These are phyloP conservation scores for Halenospora varia DNA, from an alignment of 495 filamentous ascomycete genomes.

Conservation along the genomic window DNA sequence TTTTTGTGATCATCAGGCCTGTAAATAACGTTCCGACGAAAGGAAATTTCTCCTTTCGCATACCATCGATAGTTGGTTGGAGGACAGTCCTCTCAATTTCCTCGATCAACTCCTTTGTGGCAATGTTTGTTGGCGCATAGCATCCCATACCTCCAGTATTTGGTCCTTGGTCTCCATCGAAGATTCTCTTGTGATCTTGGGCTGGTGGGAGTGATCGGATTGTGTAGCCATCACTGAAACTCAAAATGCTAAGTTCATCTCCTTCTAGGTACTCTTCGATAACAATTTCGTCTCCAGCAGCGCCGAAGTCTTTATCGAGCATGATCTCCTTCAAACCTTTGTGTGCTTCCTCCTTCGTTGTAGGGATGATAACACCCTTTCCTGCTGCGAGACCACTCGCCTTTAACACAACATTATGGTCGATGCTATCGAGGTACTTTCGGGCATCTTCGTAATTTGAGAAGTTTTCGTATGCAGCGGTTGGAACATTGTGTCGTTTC, in stretches of 20 bases:
- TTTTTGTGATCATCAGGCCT: slow-evolving; percentile 89
- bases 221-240: slow-evolving; percentile 86
- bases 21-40: slow-evolving; percentile 91
- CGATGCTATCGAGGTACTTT: slow-evolving; percentile 68
- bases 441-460: slow-evolving; percentile 71
- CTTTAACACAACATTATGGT: slow-evolving; percentile 75
- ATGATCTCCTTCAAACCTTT: slow-evolving; percentile 84
- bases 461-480: slow-evolving; percentile 87
- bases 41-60: slow-evolving; percentile 73
- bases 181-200: slow-evolving; percentile 94
- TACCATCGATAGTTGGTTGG: slow-evolving; percentile 84
- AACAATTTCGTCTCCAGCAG: slow-evolving; percentile 86
- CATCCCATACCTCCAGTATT: slow-evolving; percentile 99
- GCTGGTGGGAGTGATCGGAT: slow-evolving; percentile 84
- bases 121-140: slow-evolving; percentile 87
- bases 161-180: slow-evolving; percentile 84
- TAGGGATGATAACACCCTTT: slow-evolving; percentile 77
- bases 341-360: slow-evolving; percentile 74
- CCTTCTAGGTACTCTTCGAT: slow-evolving; percentile 94
- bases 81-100: slow-evolving; percentile 79
- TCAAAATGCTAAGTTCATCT: slow-evolving; percentile 87
- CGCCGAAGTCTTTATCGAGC: slow-evolving; percentile 81
- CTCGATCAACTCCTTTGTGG: slow-evolving; percentile 66
- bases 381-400: slow-evolving; percentile 73
- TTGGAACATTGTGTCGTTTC: slow-evolving; percentile 85